Evolutionary conservation across 2,329 filamentous ascomycete genomes (phyloP).

Genomic region (Pseudomassariella vexata): DNA sequence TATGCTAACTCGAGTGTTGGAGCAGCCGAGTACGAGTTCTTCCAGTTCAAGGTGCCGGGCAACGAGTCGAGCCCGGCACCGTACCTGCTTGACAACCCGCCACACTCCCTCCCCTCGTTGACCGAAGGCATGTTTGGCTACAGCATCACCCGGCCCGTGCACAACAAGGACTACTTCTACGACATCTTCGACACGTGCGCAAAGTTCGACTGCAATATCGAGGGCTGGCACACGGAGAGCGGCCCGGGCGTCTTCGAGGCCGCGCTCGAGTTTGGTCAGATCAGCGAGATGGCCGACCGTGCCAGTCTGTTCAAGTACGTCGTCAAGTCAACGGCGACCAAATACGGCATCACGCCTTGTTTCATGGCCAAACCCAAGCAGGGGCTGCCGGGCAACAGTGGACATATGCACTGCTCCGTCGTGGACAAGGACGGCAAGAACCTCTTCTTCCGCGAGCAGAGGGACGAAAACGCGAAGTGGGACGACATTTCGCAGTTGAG

Average conservation of each 20-base stretch:
- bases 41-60: constrained; percentile 29
- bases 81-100: constrained; percentile 61
- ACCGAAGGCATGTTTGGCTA: constrained; percentile 84
- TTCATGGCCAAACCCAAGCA: constrained; percentile 98
- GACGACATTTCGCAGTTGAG: constrained; percentile 75
- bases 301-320: constrained; percentile 91
- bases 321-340: constrained; percentile 81
- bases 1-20: too few relatives aligned
- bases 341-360: constrained; percentile 88
- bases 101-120: constrained; percentile 57
- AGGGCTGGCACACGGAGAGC: constrained; percentile 81
- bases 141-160: constrained; percentile 67
- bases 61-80: constrained; percentile 55
- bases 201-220: constrained; percentile 65
- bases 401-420: constrained; percentile 91
- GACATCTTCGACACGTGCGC: constrained; percentile 67
- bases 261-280: constrained; percentile 84
- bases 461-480: constrained; percentile 67
- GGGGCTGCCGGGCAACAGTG: constrained; percentile 87
- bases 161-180: constrained; percentile 81
- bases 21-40: constrained; percentile 77
- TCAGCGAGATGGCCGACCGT: constrained; percentile 84
- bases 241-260: constrained; percentile 90
- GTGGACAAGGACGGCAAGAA: constrained; percentile 78
- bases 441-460: constrained; percentile 67